These are phyloP conservation scores for Aspergillus sp. DNA, from an alignment of 2,329 filamentous ascomycete genomes.

Conservation along the genomic window DNA sequence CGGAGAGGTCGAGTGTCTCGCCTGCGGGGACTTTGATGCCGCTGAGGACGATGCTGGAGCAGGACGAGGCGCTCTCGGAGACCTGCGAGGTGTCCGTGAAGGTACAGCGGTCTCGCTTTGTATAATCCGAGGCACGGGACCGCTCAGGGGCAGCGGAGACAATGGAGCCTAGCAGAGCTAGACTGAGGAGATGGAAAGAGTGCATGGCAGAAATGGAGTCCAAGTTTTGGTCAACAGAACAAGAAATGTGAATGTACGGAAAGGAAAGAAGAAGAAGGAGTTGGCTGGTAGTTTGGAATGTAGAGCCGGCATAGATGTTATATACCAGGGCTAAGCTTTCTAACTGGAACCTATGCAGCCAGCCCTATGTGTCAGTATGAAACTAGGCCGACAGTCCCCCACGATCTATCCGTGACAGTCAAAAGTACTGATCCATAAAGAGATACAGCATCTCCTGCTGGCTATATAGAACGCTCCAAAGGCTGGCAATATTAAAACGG, in stretches of 20 bases:
- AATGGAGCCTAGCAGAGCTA: conserved; percentile 11
- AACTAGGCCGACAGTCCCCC: neutral
- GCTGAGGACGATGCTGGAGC: conserved; percentile 47
- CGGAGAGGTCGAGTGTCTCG: conserved; percentile 51
- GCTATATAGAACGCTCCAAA: neutral
- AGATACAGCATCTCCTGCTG: too few species aligned
- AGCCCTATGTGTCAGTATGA: neutral
- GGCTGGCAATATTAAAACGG: neutral
- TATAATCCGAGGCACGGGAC: conserved; percentile 15
- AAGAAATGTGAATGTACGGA: neutral
- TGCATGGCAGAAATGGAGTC: conserved; percentile 10
- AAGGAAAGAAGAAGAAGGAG: neutral
- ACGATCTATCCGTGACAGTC: neutral
- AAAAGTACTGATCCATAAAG: neutral
- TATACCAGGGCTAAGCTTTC: neutral
- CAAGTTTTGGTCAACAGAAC: conserved; percentile 11
- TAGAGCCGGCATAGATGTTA: neutral
- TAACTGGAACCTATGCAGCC: neutral
- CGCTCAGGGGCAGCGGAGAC: conserved; percentile 17
- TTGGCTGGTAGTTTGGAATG: neutral
- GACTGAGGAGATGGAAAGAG: conserved; percentile 13
- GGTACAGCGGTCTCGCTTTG: conserved; percentile 41
- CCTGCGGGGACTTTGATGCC: conserved; percentile 51
- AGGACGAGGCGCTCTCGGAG: conserved; percentile 43
- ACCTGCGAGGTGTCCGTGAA: conserved; percentile 47